Percentiles rank a stretch among this genome's conserved stretches.
Evolutionary conservation across 148 eudicot genomes (phyloP).

Genomic region (Arbutus unedo): DNA sequence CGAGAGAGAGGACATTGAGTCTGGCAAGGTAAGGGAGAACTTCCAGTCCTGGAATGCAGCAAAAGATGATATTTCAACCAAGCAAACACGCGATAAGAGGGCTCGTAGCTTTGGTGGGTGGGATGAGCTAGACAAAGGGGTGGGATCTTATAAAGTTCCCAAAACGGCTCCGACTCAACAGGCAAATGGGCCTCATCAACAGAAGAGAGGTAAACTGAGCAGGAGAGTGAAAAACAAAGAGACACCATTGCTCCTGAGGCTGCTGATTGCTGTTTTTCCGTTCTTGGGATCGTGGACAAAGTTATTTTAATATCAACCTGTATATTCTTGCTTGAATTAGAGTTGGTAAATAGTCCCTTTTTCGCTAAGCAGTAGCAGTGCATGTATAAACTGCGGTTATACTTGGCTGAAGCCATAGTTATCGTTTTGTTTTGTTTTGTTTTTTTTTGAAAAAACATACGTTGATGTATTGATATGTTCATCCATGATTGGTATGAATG

Average conservation of each 20-base stretch:
- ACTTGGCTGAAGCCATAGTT: not conserved
- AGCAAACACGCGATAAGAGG: constrained; percentile 18
- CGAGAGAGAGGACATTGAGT: constrained; percentile 11
- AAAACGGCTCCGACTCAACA: constrained; percentile 14
- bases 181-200: constrained; percentile 17
- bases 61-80: constrained; percentile 26
- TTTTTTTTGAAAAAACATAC: not conserved
- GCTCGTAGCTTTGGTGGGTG: constrained; percentile 66
- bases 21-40: constrained; percentile 23
- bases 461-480: not conserved
- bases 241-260: constrained; percentile 44
- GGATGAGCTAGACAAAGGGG: constrained; percentile 60
- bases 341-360: not conserved
- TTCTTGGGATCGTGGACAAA: constrained; percentile 58
- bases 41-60: constrained; percentile 39
- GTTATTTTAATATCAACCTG: constrained; percentile 27
- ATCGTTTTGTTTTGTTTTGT: not conserved
- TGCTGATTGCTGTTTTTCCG: constrained; percentile 56
- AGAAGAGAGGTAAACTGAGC: constrained; percentile 34
- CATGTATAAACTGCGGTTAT: not conserved
- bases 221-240: constrained; percentile 38
- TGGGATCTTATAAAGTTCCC: constrained; percentile 18
- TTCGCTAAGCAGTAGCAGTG: not conserved
- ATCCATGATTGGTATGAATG: no score
- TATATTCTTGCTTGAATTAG: not conserved